A percentile compares a stretch with the other conserved stretches of the same genome.
phyloP scores from a whole-genome alignment of 805 yeast genomes.

The Kodamaea jinghongensis region DNA sequence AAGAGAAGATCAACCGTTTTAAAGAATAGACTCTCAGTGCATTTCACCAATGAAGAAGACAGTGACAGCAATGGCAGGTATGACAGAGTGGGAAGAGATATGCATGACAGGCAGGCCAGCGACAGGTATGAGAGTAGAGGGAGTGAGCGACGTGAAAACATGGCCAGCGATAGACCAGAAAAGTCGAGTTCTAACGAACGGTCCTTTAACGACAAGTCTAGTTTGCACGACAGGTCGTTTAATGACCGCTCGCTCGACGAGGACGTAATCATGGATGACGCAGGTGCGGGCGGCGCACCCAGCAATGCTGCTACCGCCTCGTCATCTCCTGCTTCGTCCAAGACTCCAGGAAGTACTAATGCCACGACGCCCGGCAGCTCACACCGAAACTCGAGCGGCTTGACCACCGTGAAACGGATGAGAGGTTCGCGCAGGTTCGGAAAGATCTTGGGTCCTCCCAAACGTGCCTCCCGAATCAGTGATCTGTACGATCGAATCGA shows the following conservation, averaged over 20 bases:
- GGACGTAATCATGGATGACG: slow-evolving; percentile 6
- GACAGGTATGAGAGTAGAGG: slow-evolving; percentile 3
- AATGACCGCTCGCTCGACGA: slow-evolving; percentile 1
- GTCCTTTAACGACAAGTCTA: slow-evolving; percentile 4
- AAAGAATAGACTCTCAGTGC: slow-evolving; percentile 32
- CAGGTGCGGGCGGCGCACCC: slow-evolving; percentile 1
- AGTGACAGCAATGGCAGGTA: neutral
- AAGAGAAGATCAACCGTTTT: slow-evolving; percentile 15
- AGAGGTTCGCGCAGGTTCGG: slow-evolving; percentile 39
- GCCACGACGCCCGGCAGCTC: slow-evolving; percentile 11
- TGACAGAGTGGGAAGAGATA: slow-evolving; percentile 1
- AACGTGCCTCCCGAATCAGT: slow-evolving; percentile 36
- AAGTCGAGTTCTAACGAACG: slow-evolving; percentile 6
- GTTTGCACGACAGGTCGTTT: neutral
- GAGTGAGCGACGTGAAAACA: too few relatives aligned
- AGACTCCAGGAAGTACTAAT: slow-evolving; percentile 10
- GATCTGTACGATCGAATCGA: slow-evolving; percentile 9
- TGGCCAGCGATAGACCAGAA: neutral
- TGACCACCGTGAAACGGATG: slow-evolving; percentile 23
- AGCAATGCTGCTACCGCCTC: slow-evolving; percentile 9
- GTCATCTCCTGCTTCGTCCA: slow-evolving; percentile 4
- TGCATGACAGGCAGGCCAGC: neutral
- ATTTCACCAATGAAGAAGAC: slow-evolving; percentile 21
- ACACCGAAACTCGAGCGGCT: neutral
- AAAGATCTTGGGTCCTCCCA: slow-evolving; percentile 48